Conservation (phyloP, 176 grass and related monocot genomes). For the Zoysia japonica region DNA sequence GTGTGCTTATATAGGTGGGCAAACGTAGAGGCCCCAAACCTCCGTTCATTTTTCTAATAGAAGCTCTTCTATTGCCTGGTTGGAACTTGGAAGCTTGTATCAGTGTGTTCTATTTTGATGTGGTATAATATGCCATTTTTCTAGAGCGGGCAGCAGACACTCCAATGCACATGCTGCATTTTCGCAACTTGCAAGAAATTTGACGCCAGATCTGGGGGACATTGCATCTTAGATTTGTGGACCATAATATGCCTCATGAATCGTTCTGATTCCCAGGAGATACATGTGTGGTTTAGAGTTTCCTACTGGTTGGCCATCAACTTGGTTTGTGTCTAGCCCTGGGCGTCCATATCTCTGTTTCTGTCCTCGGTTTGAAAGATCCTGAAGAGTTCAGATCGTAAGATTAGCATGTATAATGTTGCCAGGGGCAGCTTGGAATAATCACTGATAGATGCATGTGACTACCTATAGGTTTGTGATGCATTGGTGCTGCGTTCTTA, state of each 20-base stretch:
- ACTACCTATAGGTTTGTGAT: not conserved
- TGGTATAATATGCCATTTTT: not conserved
- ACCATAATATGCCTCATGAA: slow-evolving; percentile 14
- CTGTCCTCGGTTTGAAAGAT: not conserved
- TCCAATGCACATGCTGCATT: slow-evolving; percentile 29
- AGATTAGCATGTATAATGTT: slow-evolving; percentile 15
- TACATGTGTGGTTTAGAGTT: slow-evolving; percentile 26
- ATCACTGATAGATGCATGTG: too few relatives aligned
- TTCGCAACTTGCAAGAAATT: slow-evolving; percentile 7
- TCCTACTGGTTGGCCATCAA: slow-evolving; percentile 9
- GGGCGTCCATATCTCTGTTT: slow-evolving; percentile 43
- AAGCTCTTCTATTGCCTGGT: not conserved
- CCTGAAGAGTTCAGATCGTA: not conserved
- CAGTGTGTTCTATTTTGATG: slow-evolving; percentile 4
- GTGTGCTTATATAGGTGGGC: slow-evolving; percentile 35
- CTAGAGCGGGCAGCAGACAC: not conserved
- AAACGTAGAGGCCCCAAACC: not conserved
- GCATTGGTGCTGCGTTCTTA: not conserved
- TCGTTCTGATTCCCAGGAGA: slow-evolving; percentile 30
- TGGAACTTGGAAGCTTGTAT: not conserved
- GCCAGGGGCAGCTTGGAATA: not conserved
- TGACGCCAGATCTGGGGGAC: slow-evolving; percentile 36
- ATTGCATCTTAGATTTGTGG: slow-evolving; percentile 24
- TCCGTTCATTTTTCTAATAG: not conserved
- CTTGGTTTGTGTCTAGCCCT: slow-evolving; percentile 33